Conservation (phyloP, 1,284 basidiomycete species). For the Tremellales sp. region DNA sequence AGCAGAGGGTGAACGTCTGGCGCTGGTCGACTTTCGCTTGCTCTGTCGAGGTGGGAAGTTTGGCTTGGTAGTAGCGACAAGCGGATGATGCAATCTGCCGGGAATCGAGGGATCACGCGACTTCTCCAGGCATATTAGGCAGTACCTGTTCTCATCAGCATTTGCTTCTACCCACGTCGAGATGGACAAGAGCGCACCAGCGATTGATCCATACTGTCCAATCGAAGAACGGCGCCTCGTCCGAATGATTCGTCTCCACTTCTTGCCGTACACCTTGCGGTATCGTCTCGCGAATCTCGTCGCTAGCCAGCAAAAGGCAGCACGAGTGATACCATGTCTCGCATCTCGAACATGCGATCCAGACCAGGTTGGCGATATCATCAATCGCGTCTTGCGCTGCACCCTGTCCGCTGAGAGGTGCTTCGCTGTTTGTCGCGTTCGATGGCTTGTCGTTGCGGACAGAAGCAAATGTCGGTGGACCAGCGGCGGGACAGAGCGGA, state of each 20-base stretch:
- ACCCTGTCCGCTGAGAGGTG: not conserved
- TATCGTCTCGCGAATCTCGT: conserved; percentile 14
- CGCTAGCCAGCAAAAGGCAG: conserved; percentile 26
- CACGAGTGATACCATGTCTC: conserved; percentile 42
- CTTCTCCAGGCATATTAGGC: conserved; percentile 24
- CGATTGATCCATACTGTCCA: conserved; percentile 38
- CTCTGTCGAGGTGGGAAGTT: conserved; percentile 6
- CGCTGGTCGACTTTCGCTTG: conserved; percentile 5
- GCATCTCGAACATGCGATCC: conserved; percentile 46
- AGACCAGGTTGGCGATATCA: conserved; percentile 26
- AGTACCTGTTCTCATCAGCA: conserved; percentile 24
- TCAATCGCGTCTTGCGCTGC: conserved; percentile 3
- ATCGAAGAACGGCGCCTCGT: conserved; percentile 30
- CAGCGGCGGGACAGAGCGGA: conserved; percentile 12
- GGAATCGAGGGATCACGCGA: conserved; percentile 24
- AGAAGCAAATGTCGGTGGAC: conserved; percentile 6
- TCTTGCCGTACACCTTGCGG: conserved; percentile 25
- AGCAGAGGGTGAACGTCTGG: conserved; percentile 2
- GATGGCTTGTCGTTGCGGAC: not conserved
- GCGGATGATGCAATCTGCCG: conserved; percentile 19
- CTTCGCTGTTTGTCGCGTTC: not conserved
- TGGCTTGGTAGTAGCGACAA: conserved; percentile 28
- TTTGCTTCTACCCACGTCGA: not conserved
- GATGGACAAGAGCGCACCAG: conserved; percentile 31
- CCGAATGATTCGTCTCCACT: conserved; percentile 12